Conservation (phyloP, 2,329 filamentous ascomycete species). For the Fusarium xylarioides region DNA sequence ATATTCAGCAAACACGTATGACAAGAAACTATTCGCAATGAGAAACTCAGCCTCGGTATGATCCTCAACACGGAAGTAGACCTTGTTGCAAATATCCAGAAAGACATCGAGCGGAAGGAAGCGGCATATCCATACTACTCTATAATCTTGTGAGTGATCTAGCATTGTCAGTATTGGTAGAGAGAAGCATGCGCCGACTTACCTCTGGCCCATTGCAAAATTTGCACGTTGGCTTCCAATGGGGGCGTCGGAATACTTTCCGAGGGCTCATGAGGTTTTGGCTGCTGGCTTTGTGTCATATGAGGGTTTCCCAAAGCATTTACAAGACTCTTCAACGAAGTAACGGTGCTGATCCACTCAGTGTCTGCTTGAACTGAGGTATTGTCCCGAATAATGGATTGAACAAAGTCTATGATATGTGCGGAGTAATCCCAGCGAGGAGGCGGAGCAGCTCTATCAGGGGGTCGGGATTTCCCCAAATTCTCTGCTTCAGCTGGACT, state of each 20-base stretch:
- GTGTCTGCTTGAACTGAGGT: not conserved
- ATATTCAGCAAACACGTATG: conserved; percentile 49
- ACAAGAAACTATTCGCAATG: conserved; percentile 49
- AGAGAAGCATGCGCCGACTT: accelerated
- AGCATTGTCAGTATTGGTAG: not conserved
- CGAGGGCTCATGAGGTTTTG: not conserved
- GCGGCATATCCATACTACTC: conserved; percentile 45
- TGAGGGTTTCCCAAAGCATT: not conserved
- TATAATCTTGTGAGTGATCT: conserved; percentile 41
- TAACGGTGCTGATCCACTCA: not conserved
- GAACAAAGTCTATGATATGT: conserved; percentile 49
- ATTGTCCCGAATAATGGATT: conserved; percentile 21
- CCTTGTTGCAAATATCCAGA: conserved; percentile 45
- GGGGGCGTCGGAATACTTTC: conserved; percentile 40
- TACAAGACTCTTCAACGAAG: conserved; percentile 14
- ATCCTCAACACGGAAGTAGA: conserved; percentile 49
- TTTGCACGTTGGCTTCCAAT: conserved; percentile 39
- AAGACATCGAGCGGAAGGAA: conserved; percentile 47
- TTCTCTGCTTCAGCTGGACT: accelerated
- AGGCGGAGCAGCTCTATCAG: not conserved
- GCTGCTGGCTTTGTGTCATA: not conserved
- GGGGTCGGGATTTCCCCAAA: accelerated
- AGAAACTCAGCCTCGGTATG: conserved; percentile 47
- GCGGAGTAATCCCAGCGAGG: conserved; percentile 45
- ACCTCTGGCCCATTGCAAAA: conserved; percentile 49